Percentiles rank a stretch among this genome's conserved stretches.
Conservation (phyloP, 1,284 basidiomycete genomes). For the Cystobasidium slooffiae region DNA sequence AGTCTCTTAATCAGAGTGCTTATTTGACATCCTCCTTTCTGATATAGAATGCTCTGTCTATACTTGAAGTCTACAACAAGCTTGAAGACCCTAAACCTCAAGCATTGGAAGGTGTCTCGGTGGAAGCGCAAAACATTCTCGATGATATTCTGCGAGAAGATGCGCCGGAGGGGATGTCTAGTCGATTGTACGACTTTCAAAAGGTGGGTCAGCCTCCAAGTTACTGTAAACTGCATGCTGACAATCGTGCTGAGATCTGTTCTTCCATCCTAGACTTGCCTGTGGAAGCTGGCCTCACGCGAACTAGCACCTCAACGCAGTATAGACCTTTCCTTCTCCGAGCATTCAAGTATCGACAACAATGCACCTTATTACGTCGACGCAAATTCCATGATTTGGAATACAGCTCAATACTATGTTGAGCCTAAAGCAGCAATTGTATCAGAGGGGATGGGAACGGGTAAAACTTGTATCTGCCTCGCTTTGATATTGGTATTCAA, state of each 20-base stretch:
- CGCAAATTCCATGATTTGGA: slow-evolving; percentile 23
- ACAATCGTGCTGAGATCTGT: not conserved
- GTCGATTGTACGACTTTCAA: slow-evolving; percentile 34
- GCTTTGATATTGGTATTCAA: slow-evolving; percentile 56
- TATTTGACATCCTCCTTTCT: not conserved
- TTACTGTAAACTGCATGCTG: slow-evolving; percentile 39
- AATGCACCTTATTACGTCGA: slow-evolving; percentile 30
- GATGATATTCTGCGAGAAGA: slow-evolving; percentile 40
- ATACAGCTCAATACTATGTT: slow-evolving; percentile 30
- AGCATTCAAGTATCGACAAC: slow-evolving; percentile 11
- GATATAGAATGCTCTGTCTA: slow-evolving; percentile 40
- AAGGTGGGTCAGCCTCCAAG: slow-evolving; percentile 30
- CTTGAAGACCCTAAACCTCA: slow-evolving; percentile 45
- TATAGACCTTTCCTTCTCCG: slow-evolving; percentile 38
- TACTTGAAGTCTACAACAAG: slow-evolving; percentile 50
- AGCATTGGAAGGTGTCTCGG: slow-evolving; percentile 4
- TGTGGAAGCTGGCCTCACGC: slow-evolving; percentile 51
- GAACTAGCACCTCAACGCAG: slow-evolving; percentile 47
- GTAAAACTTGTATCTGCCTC: slow-evolving; percentile 59
- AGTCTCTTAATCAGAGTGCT: no score
- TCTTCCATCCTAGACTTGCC: slow-evolving; percentile 33
- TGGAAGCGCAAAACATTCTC: slow-evolving; percentile 5
- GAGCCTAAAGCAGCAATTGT: slow-evolving; percentile 50
- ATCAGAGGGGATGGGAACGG: slow-evolving; percentile 60
- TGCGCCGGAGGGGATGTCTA: slow-evolving; percentile 39